These are phyloP conservation scores for Salvia sclarea DNA, from an alignment of 305 asterid genomes.

Conservation along the genomic window DNA sequence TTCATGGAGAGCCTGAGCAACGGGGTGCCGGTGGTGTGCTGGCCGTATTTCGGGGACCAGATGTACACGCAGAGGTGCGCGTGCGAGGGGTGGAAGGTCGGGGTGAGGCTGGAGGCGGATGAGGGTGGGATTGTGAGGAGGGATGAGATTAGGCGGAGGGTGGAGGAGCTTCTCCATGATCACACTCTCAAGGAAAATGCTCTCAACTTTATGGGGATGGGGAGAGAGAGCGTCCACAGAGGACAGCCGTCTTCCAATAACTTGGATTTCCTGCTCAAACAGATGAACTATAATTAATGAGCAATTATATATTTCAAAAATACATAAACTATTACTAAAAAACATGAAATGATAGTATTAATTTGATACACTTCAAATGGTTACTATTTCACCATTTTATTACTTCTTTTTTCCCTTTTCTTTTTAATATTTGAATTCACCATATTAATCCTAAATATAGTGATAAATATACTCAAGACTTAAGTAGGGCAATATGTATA, in stretches of 20 bases:
- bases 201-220: constrained; percentile 37
- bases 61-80: constrained; percentile 46
- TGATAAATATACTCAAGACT: too few species aligned
- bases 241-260: constrained; percentile 43
- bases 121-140: constrained; percentile 42
- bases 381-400: too few species aligned
- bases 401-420: too few species aligned
- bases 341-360: too few species aligned
- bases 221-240: constrained; percentile 33
- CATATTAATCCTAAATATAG: too few species aligned
- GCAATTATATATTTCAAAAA: too few species aligned
- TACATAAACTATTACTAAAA: too few species aligned
- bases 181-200: constrained; percentile 36
- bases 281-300: too few species aligned
- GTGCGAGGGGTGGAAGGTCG: constrained; percentile 56
- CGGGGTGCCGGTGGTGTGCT: constrained; percentile 62
- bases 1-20: constrained; percentile 52
- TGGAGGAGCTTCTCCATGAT: constrained; percentile 38
- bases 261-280: constrained; percentile 34
- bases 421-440: too few species aligned
- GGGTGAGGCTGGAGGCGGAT: constrained; percentile 34
- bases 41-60: constrained; percentile 73
- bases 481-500: too few species aligned
- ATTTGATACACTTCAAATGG: too few species aligned
- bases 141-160: constrained; percentile 40